These are phyloP conservation scores for Prunus armeniaca DNA, from an alignment of 306 rosid genomes.

Conservation along the genomic window DNA sequence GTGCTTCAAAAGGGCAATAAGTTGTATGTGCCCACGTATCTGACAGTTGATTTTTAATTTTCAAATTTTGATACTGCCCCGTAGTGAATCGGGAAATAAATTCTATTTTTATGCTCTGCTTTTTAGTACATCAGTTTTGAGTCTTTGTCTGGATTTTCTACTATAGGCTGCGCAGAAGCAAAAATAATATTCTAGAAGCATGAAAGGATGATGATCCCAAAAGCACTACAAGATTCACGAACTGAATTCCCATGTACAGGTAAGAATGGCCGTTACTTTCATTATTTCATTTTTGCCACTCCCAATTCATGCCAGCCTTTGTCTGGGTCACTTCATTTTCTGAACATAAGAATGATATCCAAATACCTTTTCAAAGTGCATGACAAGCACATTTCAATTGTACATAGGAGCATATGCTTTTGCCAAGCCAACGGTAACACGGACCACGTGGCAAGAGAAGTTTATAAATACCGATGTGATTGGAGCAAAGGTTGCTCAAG, in stretches of 20 bases:
- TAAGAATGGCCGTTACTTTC: background rate
- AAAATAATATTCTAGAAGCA: constrained; percentile 24
- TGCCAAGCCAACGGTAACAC: background rate
- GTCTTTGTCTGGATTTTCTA: constrained; percentile 29
- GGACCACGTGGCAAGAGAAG: background rate
- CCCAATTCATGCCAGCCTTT: background rate
- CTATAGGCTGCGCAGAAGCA: constrained; percentile 67
- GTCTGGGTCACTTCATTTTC: background rate
- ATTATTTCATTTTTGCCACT: background rate
- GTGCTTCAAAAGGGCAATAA: background rate
- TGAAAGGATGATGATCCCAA: background rate
- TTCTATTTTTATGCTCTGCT: background rate
- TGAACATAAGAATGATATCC: background rate
- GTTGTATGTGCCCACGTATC: background rate
- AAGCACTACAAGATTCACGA: background rate
- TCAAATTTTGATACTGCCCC: background rate
- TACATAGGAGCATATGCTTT: constrained; percentile 2
- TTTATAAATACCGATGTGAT: background rate
- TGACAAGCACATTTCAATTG: background rate
- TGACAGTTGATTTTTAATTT: background rate
- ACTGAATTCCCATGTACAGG: background rate
- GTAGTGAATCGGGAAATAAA: too few relatives aligned
- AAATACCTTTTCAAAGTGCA: background rate
- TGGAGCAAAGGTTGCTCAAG: background rate
- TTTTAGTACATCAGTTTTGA: constrained; percentile 9